Evolutionary conservation across 2,329 filamentous ascomycete genomes (phyloP), one percentile per base, ranked within the genome.

Genomic region (Colletotrichum sp.): DNA sequence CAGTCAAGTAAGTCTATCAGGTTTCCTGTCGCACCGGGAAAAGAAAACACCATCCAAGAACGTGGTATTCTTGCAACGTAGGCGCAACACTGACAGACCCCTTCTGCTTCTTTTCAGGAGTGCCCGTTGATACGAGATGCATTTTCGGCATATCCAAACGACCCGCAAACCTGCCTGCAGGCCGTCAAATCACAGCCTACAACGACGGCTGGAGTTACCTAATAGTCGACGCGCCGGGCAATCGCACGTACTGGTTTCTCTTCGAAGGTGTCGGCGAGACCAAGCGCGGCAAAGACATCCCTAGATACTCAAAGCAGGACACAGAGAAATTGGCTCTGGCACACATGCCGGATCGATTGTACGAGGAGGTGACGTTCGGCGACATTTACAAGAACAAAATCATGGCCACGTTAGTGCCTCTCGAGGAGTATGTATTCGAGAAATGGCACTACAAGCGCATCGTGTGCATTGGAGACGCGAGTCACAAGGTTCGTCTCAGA

Each of bases 381-480:
- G 78, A 82, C 4, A 10, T 87, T 2, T 84, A 81, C 71, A 79
- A 81, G 28, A 80, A 80, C 12, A 74, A 79, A 3, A 75, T 81
- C 8, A 77, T 78, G 6, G 81, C 81, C 2, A 82, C 80, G 1
- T 77, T 87, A 30, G 68, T 77, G 15, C 57, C 68, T 16, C 21
- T 76, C 9, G 76, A 66, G 57, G 85, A 87, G 75, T 84, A 83
- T 44, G 81, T 85, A 1, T 82, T 85, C 28, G 76, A 82, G 13
- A 80, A 82, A 39, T 88, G 86, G 83, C 81, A 85, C 65, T 86
- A 82, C 57, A 80, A 82, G 13, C 79, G 87, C 13, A 82, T 86
- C 6, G 80, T 87, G 1, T 79, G 82, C 2, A 81, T 88, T 6
- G 86, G 86, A 1, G 87, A 88, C 76, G 81, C 85, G 1, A 84